These are phyloP conservation scores for Arabidopsis hybrid DNA, from an alignment of 441 rosid species.

Conservation along the genomic window DNA sequence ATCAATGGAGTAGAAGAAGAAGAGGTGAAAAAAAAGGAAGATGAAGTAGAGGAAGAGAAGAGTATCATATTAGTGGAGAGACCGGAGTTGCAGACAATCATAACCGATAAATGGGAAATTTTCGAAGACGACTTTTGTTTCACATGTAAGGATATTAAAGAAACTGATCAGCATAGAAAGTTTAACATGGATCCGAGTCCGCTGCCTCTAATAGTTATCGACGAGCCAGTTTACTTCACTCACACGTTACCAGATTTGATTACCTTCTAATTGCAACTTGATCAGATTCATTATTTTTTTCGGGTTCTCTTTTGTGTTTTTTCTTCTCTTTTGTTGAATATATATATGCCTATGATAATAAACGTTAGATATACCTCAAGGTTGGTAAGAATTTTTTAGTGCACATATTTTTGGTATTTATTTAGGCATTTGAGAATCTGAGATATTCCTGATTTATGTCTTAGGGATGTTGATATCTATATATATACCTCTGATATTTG, in stretches of 20 bases:
- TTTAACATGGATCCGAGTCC: constrained; percentile 30
- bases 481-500: neutral
- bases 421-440: constrained; percentile 13
- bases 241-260: constrained; percentile 73
- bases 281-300: constrained; percentile 20
- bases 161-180: constrained; percentile 27
- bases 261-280: constrained; percentile 50
- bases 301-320: constrained; percentile 1
- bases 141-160: constrained; percentile 17
- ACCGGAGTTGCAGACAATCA: constrained; percentile 51
- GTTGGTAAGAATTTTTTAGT: neutral
- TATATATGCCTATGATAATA: constrained; percentile 25
- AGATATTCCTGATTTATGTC: neutral
- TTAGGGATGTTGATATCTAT: neutral
- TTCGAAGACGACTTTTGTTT: constrained; percentile 62
- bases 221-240: constrained; percentile 44
- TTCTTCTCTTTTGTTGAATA: constrained; percentile 18
- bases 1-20: constrained; percentile 47
- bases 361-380: constrained; percentile 23
- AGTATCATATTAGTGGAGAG: constrained; percentile 44
- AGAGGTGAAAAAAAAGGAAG: constrained; percentile 18
- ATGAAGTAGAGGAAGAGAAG: constrained; percentile 30
- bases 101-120: constrained; percentile 76
- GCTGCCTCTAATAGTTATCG: constrained; percentile 47
- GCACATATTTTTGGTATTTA: neutral